Conservation (phyloP, 2,329 filamentous ascomycete species). For the Diplocarpon rosae region DNA sequence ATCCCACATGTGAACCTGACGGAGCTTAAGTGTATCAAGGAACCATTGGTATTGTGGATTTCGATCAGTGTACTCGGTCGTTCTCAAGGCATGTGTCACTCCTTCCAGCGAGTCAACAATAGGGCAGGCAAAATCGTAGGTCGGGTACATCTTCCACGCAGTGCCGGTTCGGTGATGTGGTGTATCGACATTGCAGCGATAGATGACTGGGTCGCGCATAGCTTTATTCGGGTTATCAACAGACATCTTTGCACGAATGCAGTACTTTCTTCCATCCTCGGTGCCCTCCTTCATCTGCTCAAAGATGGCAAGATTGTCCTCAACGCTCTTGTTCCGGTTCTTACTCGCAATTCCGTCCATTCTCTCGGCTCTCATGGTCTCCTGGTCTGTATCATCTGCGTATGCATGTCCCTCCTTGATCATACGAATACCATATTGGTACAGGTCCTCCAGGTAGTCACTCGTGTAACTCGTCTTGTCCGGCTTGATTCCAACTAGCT, state of each 20-base stretch:
- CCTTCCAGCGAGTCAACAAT: conserved; percentile 73
- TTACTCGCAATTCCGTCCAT: conserved; percentile 75
- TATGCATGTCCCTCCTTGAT: conserved; percentile 85
- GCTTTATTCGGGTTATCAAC: conserved; percentile 90
- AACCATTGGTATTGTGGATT: conserved; percentile 86
- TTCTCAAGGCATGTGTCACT: conserved; percentile 72
- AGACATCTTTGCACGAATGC: conserved; percentile 89
- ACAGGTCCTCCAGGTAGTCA: conserved; percentile 90
- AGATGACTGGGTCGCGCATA: conserved; percentile 93
- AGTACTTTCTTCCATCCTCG: conserved; percentile 71
- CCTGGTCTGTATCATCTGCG: conserved; percentile 85
- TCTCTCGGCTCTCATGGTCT: conserved; percentile 77
- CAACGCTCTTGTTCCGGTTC: conserved; percentile 64
- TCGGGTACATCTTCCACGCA: conserved; percentile 78
- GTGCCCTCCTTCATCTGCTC: conserved; percentile 88
- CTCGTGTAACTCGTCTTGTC: conserved; percentile 83
- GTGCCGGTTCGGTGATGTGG: conserved; percentile 75
- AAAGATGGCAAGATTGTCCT: conserved; percentile 78
- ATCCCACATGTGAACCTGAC: conserved; percentile 75
- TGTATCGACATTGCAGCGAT: conserved; percentile 85
- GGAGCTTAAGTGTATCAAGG: conserved; percentile 60
- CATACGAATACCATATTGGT: conserved; percentile 72
- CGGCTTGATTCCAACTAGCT: conserved; percentile 82
- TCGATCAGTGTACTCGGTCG: conserved; percentile 79
- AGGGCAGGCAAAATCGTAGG: conserved; percentile 78